phyloP scores from a whole-genome alignment of 768 basidiomycete genomes.

The Dioszegia aurantiaca region DNA sequence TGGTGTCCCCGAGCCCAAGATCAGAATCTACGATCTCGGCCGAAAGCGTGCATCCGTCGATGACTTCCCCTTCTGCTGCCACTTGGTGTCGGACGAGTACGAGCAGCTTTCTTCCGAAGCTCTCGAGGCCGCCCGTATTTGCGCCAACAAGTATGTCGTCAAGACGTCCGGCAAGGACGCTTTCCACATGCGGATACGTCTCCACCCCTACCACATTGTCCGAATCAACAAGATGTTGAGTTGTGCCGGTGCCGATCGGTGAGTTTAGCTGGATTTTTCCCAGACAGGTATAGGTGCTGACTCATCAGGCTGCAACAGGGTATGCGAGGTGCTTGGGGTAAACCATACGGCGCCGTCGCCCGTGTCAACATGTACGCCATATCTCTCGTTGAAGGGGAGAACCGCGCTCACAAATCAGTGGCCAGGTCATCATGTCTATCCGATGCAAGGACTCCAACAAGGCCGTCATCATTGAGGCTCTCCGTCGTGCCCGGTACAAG shows the following conservation, averaged over 20 bases:
- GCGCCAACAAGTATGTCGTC: conserved; percentile 98
- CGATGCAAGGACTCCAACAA: conserved; percentile 86
- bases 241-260: conserved; percentile 98
- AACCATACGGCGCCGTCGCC: conserved; percentile 82
- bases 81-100: conserved; percentile 96
- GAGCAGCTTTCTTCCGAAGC: conserved; percentile 95
- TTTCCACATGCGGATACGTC: conserved; percentile 95
- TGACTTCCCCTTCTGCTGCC: conserved; percentile 90
- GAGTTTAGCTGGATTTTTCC: conserved; percentile 47
- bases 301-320: conserved; percentile 58
- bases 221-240: conserved; percentile 99
- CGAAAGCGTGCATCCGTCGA: conserved; percentile 94
- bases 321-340: conserved; percentile 99
- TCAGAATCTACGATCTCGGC: conserved; percentile 92
- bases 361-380: conserved; percentile 50
- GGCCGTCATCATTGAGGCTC: conserved; percentile 88
- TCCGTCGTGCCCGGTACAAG: conserved; percentile 97
- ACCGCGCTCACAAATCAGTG: conserved; percentile 59
- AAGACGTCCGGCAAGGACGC: conserved; percentile 98
- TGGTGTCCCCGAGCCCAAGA: conserved; percentile 93
- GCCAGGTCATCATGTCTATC: conserved; percentile 88
- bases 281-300: conserved; percentile 66
- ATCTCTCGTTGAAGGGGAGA: background rate
- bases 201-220: conserved; percentile 97
- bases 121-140: conserved; percentile 96